Conservation (phyloP, 2,329 filamentous ascomycete genomes). For the Lasiodiplodia sp. region DNA sequence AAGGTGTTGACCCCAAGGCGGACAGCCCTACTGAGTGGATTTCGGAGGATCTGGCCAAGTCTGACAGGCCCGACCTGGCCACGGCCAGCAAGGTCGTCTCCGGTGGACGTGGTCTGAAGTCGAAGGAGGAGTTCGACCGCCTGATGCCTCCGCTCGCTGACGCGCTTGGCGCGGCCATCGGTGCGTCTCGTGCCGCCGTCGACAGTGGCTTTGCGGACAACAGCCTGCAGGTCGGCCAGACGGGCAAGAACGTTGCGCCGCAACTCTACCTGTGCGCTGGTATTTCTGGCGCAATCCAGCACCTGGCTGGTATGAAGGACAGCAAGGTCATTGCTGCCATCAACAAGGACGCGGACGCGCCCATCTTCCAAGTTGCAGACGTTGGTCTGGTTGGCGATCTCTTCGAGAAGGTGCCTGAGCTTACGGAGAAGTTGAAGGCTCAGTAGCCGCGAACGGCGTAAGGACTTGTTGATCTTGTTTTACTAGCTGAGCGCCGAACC, state of each 20-base stretch:
- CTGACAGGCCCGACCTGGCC: constrained; percentile 89
- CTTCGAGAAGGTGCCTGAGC: constrained; percentile 93
- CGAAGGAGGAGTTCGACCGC: constrained; percentile 95
- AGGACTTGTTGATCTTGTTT: background rate
- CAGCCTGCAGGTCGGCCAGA: constrained; percentile 97
- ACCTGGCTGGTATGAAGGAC: constrained; percentile 99
- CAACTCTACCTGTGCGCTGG: constrained; percentile 94
- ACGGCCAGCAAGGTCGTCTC: constrained; percentile 92
- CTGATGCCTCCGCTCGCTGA: constrained; percentile 93
- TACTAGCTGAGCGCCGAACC: background rate
- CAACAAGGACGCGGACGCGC: constrained; percentile 96
- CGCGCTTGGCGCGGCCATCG: constrained; percentile 91
- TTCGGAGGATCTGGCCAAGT: constrained; percentile 90
- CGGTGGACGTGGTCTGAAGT: constrained; percentile 93
- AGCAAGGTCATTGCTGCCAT: constrained; percentile 99
- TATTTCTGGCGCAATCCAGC: constrained; percentile 97
- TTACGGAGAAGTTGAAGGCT: constrained; percentile 90
- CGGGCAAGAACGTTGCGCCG: constrained; percentile 96
- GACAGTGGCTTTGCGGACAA: constrained; percentile 99
- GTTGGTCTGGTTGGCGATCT: constrained; percentile 94
- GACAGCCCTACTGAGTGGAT: constrained; percentile 84
- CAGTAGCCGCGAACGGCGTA: constrained; percentile 36
- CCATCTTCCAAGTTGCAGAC: constrained; percentile 98
- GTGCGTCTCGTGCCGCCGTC: constrained; percentile 91
- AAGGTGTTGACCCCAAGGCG: constrained; percentile 83